Evolutionary conservation across 2,329 filamentous ascomycete genomes (phyloP), one percentile per base, ranked within the genome.

Genomic region (Colletotrichum euphorbiae): DNA sequence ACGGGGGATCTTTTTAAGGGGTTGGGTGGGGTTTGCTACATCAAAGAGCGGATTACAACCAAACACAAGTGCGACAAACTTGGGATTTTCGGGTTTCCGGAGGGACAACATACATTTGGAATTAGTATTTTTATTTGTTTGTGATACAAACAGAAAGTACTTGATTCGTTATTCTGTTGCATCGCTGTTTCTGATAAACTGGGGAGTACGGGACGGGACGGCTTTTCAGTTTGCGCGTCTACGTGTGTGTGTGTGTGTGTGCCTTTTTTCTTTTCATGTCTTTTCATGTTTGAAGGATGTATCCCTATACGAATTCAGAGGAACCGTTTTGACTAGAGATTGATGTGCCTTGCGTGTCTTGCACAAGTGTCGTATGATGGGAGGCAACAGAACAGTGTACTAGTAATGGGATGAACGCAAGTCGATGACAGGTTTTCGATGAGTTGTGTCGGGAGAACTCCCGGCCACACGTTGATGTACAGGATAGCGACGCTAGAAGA

Each of bases 11-110:
- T 4, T 8, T 28, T 8, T 8, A 2, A 24, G 6, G 28, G 28
- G 28, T 28, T 28, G 6, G 24, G 24, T 28, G 36, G 36, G 36
- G 36, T 38, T 38, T 38, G 36, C 3, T 38, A 38, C 36, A 40
- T 52, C 21, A 54, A 57, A 60, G 54, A 55, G 64, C 40, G 52
- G 58, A 65, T 33, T 60, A 40, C 24, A 60, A 60, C 57, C 45
- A 33, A 54, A 21, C 36, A 43, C 43, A 45, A 45, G 13, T 28
- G 48, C 9, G 17, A 36, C 28, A 28, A 28, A 28, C 28, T 1
- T 17, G 48, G 48, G 46, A 28, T 31, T 33, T 51, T 33, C 24
- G 31, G 33, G 9, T 2, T 38, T 38, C 2, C 4, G 36, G 11
- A 4, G 9, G 9, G 36, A 38, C 7, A 38, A 13, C 36, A 38